Evolutionary conservation across 495 filamentous ascomycete species (phyloP), one percentile per base, ranked within the genome.

Genomic region (Margaritispora aquatica): DNA sequence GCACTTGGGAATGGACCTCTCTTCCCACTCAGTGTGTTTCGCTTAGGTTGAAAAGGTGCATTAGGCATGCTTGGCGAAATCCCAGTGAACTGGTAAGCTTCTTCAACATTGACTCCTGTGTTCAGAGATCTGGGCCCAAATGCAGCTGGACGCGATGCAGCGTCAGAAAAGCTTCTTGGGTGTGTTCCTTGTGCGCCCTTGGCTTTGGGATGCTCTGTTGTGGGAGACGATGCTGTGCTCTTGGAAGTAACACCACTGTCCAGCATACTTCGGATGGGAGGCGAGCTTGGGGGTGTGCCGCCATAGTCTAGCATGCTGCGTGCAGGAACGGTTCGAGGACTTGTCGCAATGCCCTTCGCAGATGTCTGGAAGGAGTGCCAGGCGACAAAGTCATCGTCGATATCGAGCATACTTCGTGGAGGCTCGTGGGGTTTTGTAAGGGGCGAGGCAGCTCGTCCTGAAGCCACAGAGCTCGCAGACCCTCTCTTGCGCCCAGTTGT

Each of bases 301-400:
- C 72, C 67, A 56, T 84, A 74, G 68, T 88, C 78, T 44, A 85
- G 74, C 84, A 84, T 86, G 68, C 82, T 84, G 56, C 81, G 71
- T 22, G 82, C 74, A 19, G 80, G 78, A 56, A 75, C 3, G n/a
- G 55, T 20, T 38, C 26, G 41, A 17, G 55, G 55, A 11, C 21
- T 20, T 7, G 44, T 19, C n/a, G 47, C 9, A 51, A 51, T 29
- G 20, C 22, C 44, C 8, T 49, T 49, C 21, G 55, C n/a, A 9
- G 21, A n/a, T 41, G 44, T 23, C 13, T 36, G 23, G 20, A 46
- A 49, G 19, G 55, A 21, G 21, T 29, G 41, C 15, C 17, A 19
- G 15, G 21, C 19, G 13, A 22, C 31, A 11, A 21, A 24, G 19
- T 41, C 38, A 26, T 27, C 50, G 31, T 53, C 49, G 22, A 59